Evolutionary conservation across 2,329 filamentous ascomycete species (phyloP), one percentile per base, ranked within the genome.

Genomic region (Aspergillus sp.): DNA sequence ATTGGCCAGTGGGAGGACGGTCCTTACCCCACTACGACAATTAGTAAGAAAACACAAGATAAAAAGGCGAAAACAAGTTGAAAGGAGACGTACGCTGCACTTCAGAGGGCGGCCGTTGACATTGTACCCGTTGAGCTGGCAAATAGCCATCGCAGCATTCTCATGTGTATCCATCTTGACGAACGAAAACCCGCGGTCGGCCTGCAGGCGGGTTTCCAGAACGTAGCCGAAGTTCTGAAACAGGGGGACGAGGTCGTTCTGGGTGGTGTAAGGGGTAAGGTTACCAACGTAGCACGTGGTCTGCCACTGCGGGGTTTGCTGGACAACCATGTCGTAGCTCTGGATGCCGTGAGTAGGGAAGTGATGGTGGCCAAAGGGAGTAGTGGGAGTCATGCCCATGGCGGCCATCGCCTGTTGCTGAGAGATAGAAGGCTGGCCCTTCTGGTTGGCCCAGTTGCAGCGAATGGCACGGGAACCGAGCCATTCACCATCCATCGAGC

Each of bases 381-480:
- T 96, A 28, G 91, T 95, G 5, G 93, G 93, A 27, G 91, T 95
- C 86, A 98, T 90, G 64, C 93, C 93, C 88, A 97, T 95, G 46
- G 90, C 86, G 50, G 86, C 86, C 89, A 98, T 93, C 32, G 90
- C 89, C 70, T 95, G 89, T 72, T 97, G 93, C 73, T 98, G 91
- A 39, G 90, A 90, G 68, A 97, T 96, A 2, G 93, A 97, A 44
- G 93, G 93, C 64, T 98, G 93, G n/a, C 93, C 93, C 77, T 98
- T 98, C 66, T 98, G 93, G 74, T 98, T 98, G 48, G 93, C 93
- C 93, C 93, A 98, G 77, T 98, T 98, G 80, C 91, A 97, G 58
- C 93, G 90, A 64, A 98, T 98, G 33, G 93, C 93, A 53, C 93
- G 88, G 59, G 93, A 97, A 43, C 93, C 93, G 40, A 98, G 84